A percentile compares a stretch with the other conserved stretches of the same genome.
These are phyloP conservation scores for Trichoderma arundinaceum DNA, from an alignment of 2,329 filamentous ascomycete species.

Conservation along the genomic window DNA sequence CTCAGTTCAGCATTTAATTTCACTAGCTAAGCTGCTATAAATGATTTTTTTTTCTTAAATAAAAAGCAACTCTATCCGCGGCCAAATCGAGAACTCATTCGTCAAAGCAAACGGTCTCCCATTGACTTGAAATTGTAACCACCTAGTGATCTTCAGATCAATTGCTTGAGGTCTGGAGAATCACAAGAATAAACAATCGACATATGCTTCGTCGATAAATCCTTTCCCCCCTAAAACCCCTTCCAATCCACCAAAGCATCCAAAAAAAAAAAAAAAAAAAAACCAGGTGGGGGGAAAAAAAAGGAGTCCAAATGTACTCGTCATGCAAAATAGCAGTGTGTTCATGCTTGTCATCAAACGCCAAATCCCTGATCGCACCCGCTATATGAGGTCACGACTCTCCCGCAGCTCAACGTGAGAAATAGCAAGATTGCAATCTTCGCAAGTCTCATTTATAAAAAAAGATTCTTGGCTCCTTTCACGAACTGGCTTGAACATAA, in stretches of 20 bases:
- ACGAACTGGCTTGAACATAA: neutral
- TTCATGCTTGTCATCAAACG: constrained; percentile 44
- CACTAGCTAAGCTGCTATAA: constrained; percentile 3
- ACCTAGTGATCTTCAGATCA: constrained; percentile 1
- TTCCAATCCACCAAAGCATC: neutral
- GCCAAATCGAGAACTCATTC: constrained; percentile 14
- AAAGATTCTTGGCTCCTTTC: constrained; percentile 8
- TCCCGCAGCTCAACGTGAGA: constrained; percentile 13
- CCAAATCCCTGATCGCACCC: constrained; percentile 12
- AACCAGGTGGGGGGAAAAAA: neutral
- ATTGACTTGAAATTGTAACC: constrained; percentile 13
- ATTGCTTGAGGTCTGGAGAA: constrained; percentile 9
- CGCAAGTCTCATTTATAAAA: neutral
- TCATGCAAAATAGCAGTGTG: constrained; percentile 45
- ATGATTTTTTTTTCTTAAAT: neutral
- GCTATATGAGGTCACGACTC: neutral
- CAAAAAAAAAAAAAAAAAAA: constrained; percentile 18
- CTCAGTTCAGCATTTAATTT: constrained; percentile 17
- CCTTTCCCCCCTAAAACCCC: neutral
- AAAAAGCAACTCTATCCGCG: constrained; percentile 13
- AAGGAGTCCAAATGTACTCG: constrained; percentile 27
- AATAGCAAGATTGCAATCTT: constrained; percentile 12
- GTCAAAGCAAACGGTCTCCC: constrained; percentile 9
- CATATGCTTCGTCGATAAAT: constrained; percentile 12
- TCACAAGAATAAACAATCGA: constrained; percentile 7